Evolutionary conservation across 2,329 filamentous ascomycete species (phyloP), one percentile per base, ranked within the genome.

Genomic region (Ophidiomyces ophidiicola): DNA sequence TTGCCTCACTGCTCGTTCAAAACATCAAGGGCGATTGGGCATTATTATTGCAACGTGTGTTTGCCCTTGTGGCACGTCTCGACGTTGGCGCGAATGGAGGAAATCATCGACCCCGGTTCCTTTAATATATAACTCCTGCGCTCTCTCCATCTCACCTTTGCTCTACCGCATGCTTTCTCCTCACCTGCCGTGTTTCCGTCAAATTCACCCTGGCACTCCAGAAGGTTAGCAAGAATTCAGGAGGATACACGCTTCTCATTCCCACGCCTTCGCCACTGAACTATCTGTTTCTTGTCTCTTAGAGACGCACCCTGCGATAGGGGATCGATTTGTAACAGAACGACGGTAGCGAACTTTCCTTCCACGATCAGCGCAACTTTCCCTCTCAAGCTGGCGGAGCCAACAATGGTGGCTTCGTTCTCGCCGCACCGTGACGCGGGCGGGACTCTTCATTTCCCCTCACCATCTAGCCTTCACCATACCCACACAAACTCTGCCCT

Each of bases 371-470:
- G 60, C 62, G 44, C 69, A 64, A 26, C 70, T 64, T 42, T 72
- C 69, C 26, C 30, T 39, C 15, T 21, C 32, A 3, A 8, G 35
- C 26, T 17, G 35, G 25, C 35, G 19, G 19, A 19, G 36, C 18
- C 31, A 41, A 36, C 39, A 36, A 67, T 68, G 64, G 63, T 67
- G 47, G 61, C 62, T 46, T 66, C 63, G 36, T 66, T 66, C 46
- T 67, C 64, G 49, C 63, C 64, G 44, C 64, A 68, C 51, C 63
- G 62, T 44, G 63, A 67, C 56, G 61, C 61, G 34, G 81, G 82
- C 57, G 83, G 83, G 54, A 88, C 83, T 43, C 70, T 93, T 52
- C 85, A 90, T 54, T 70, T 94, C 52, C 79, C 85, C 48, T 94
- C 87, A 46, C 87, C 88, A 43, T 88, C 82, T 33, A 78, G 83